These are phyloP conservation scores for Diaporthe nobilis DNA, from an alignment of 2,329 filamentous ascomycete genomes.

Conservation along the genomic window DNA sequence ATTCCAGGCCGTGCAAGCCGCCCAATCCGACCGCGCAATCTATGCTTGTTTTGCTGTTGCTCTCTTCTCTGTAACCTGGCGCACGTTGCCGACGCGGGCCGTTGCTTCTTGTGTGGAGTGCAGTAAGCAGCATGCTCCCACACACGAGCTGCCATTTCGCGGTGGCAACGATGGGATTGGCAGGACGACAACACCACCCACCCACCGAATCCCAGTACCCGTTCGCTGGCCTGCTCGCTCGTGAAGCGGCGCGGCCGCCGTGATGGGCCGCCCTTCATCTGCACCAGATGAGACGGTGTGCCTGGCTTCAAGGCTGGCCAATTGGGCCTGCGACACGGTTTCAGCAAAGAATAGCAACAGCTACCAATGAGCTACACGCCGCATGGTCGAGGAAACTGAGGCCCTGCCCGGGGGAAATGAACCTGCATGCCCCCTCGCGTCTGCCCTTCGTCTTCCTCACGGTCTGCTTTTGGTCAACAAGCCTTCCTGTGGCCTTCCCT, in stretches of 20 bases:
- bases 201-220: neutral
- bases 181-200: conserved; percentile 16
- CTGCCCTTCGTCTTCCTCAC: conserved; percentile 30
- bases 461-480: conserved; percentile 31
- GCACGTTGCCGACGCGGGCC: conserved; percentile 41
- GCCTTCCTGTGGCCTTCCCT: conserved; percentile 22
- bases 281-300: conserved; percentile 33
- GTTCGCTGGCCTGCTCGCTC: conserved; percentile 27
- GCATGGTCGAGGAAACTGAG: conserved; percentile 32
- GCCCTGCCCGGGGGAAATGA: conserved; percentile 28
- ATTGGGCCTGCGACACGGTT: conserved; percentile 43
- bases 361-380: conserved; percentile 34
- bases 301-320: conserved; percentile 38
- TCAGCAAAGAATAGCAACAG: conserved; percentile 49
- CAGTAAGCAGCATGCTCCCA: conserved; percentile 32
- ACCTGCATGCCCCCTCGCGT: conserved; percentile 33
- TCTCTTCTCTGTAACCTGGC: conserved; percentile 21
- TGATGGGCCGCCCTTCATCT: conserved; percentile 38
- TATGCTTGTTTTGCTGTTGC: conserved; percentile 32
- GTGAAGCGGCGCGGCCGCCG: conserved; percentile 40
- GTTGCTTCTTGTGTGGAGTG: conserved; percentile 35
- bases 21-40: neutral
- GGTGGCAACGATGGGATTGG: conserved; percentile 29
- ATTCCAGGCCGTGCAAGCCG: conserved; percentile 34
- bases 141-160: conserved; percentile 20